These are phyloP conservation scores for Magnaporthiopsis poae DNA, from an alignment of 2,329 filamentous ascomycete genomes.

Conservation along the genomic window DNA sequence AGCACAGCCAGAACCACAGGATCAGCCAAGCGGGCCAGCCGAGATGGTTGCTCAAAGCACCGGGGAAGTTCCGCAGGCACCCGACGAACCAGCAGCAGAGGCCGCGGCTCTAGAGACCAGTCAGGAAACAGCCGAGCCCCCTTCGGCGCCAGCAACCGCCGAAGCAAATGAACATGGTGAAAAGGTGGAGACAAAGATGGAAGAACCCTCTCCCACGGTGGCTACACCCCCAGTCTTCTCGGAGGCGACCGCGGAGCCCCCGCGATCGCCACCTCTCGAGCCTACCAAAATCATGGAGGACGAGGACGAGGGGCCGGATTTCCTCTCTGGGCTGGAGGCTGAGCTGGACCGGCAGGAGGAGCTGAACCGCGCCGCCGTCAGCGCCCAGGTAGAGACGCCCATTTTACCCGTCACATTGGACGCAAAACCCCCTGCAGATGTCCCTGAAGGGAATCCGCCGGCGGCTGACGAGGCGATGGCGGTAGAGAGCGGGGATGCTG, in stretches of 20 bases:
- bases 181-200: background rate
- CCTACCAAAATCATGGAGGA: slow-evolving; percentile 4
- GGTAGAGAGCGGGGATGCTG: background rate
- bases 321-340: slow-evolving; percentile 7
- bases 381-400: background rate
- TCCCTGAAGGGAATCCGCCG: background rate
- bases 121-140: background rate
- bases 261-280: slow-evolving; percentile 1
- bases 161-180: background rate
- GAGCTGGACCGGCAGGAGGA: slow-evolving; percentile 6
- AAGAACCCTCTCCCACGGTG: background rate
- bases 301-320: slow-evolving; percentile 3
- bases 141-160: background rate
- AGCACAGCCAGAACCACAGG: background rate
- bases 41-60: background rate
- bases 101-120: background rate
- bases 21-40: background rate
- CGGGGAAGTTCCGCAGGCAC: background rate
- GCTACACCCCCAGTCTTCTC: background rate
- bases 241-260: background rate
- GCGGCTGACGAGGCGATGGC: background rate
- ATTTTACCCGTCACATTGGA: background rate
- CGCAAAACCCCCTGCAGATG: background rate
- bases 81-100: background rate
- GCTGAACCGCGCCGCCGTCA: slow-evolving; percentile 1